These are phyloP conservation scores for Fomitopsis schrenkii DNA, from an alignment of 1,284 basidiomycete genomes.

Conservation along the genomic window DNA sequence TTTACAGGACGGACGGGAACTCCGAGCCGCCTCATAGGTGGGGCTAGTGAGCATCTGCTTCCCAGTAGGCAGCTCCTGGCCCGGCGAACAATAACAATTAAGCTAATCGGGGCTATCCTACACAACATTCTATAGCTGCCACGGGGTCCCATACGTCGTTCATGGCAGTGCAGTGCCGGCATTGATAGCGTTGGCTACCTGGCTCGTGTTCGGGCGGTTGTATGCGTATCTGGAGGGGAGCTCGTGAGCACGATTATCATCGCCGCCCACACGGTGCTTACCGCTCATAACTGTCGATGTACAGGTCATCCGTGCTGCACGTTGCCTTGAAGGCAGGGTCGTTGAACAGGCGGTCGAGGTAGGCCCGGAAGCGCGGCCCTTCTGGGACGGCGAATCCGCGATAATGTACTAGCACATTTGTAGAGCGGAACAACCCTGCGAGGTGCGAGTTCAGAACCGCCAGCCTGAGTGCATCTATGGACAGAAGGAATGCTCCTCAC, in stretches of 20 bases:
- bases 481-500: slow-evolving; percentile 35
- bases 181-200: slow-evolving; percentile 71
- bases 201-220: slow-evolving; percentile 69
- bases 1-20: too few species aligned
- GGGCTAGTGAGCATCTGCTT: too few species aligned
- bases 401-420: slow-evolving; percentile 65
- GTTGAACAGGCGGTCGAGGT: slow-evolving; percentile 50
- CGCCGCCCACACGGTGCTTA: slow-evolving; percentile 12
- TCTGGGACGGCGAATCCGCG: slow-evolving; percentile 57
- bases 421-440: slow-evolving; percentile 64
- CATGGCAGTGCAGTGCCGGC: slow-evolving; percentile 56
- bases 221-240: slow-evolving; percentile 53
- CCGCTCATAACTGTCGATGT: slow-evolving; percentile 77
- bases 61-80: too few species aligned
- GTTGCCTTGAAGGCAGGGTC: slow-evolving; percentile 68
- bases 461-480: background rate
- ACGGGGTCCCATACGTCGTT: slow-evolving; percentile 13
- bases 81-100: too few species aligned
- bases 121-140: background rate
- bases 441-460: background rate
- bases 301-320: slow-evolving; percentile 67
- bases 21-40: too few species aligned
- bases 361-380: slow-evolving; percentile 46
- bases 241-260: background rate
- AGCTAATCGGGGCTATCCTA: background rate